Conservation (phyloP, 768 basidiomycete species). For the Rhizopogon sp. region DNA sequence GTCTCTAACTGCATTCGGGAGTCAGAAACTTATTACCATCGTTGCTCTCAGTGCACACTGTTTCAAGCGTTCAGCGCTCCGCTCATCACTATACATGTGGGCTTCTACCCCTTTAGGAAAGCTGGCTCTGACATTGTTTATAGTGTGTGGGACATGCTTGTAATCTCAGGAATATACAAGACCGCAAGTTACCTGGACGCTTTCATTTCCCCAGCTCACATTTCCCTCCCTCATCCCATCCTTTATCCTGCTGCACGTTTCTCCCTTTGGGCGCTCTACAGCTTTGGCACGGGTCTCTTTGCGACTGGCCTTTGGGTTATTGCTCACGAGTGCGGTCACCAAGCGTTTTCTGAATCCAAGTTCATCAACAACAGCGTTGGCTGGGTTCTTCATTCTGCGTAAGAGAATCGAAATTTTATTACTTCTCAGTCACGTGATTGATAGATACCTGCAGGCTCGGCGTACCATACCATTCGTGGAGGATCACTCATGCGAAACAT, state of each 20-base stretch:
- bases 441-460: constrained; percentile 54
- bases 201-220: constrained; percentile 48
- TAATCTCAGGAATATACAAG: constrained; percentile 68
- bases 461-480: constrained; percentile 97
- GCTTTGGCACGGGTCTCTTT: constrained; percentile 79
- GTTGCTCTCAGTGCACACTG: constrained; percentile 61
- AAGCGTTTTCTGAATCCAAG: constrained; percentile 93
- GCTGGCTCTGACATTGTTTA: constrained; percentile 24
- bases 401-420: constrained; percentile 23
- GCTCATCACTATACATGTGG: constrained; percentile 75
- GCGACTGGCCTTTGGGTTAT: constrained; percentile 93
- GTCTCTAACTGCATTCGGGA: neutral
- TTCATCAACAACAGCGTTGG: constrained; percentile 88
- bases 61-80: constrained; percentile 83
- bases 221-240: constrained; percentile 54
- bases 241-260: constrained; percentile 60
- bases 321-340: constrained; percentile 95
- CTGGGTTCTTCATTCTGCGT: constrained; percentile 90
- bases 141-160: constrained; percentile 71
- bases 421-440: constrained; percentile 17
- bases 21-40: neutral
- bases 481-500: constrained; percentile 91
- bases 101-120: constrained; percentile 14
- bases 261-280: constrained; percentile 75
- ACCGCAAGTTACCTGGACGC: constrained; percentile 58